A percentile compares a stretch with the other conserved stretches of the same genome.
phyloP scores from a whole-genome alignment of 768 basidiomycete genomes.

The Xerocomellus amylosporus region DNA sequence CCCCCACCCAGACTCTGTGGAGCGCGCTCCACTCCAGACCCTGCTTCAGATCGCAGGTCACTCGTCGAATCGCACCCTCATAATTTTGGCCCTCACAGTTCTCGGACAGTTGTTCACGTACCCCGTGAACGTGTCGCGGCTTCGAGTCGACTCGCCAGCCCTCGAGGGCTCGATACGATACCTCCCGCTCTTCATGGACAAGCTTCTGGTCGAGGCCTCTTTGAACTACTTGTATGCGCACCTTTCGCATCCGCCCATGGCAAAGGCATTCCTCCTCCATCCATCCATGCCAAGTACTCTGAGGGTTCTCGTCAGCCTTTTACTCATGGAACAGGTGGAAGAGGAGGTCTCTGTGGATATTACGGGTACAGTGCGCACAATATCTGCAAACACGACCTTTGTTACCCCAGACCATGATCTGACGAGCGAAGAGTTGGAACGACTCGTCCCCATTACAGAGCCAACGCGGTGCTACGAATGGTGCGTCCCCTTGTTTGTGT shows the following conservation, averaged over 20 bases:
- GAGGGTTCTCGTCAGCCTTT: slow-evolving; percentile 61
- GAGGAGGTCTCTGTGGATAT: slow-evolving; percentile 64
- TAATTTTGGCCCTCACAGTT: slow-evolving; percentile 60
- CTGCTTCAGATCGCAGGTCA: slow-evolving; percentile 53
- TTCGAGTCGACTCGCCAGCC: slow-evolving; percentile 55
- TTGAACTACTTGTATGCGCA: slow-evolving; percentile 75
- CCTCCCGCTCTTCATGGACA: slow-evolving; percentile 71
- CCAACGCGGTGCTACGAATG: slow-evolving; percentile 83
- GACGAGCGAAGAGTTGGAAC: slow-evolving; percentile 65
- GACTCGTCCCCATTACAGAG: slow-evolving; percentile 56
- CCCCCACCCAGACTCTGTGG: slow-evolving; percentile 34
- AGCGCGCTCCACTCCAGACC: slow-evolving; percentile 52
- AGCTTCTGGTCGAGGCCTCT: slow-evolving; percentile 63
- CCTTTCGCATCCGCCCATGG: slow-evolving; percentile 69
- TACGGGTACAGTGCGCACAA: slow-evolving; percentile 56
- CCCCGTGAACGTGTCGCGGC: slow-evolving; percentile 52
- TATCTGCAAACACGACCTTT: slow-evolving; percentile 49
- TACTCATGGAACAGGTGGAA: slow-evolving; percentile 70
- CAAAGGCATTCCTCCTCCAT: slow-evolving; percentile 73
- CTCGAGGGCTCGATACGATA: slow-evolving; percentile 64
- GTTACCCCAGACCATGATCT: slow-evolving; percentile 60
- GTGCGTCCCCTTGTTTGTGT: slow-evolving; percentile 37
- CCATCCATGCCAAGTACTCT: slow-evolving; percentile 68
- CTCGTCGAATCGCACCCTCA: slow-evolving; percentile 72
- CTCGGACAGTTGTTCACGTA: slow-evolving; percentile 63